These are phyloP conservation scores for Leishmania lainsoni DNA, from an alignment of 208 protist species.

Conservation along the genomic window DNA sequence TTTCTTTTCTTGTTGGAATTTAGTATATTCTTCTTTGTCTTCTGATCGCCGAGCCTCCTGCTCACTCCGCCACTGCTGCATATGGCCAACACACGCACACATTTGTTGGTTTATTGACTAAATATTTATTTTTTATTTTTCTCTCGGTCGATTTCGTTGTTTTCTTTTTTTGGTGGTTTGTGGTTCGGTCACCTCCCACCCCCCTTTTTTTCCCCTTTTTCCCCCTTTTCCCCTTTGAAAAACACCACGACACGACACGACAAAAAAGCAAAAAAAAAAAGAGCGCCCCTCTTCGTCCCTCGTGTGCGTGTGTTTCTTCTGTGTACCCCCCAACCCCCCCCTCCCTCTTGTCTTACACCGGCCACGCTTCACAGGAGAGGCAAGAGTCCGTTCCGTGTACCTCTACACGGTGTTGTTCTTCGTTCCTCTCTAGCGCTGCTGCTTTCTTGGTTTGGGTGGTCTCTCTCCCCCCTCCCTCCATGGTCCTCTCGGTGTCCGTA, in stretches of 20 bases:
- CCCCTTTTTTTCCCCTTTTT: too few species aligned
- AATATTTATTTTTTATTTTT: not conserved
- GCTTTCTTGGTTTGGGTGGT: not conserved
- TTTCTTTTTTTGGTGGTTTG: not conserved
- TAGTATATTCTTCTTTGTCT: not conserved
- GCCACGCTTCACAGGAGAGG: not conserved
- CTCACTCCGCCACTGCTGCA: not conserved
- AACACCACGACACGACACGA: not conserved
- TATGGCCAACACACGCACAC: not conserved
- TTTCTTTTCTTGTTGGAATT: not conserved
- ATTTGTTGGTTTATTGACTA: not conserved
- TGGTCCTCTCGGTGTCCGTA: not conserved
- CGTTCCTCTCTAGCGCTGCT: not conserved
- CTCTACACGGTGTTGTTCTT: not conserved
- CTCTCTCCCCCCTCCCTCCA: not conserved
- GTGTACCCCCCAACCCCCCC: not conserved
- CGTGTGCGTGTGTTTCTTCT: not conserved
- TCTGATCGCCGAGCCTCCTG: too few species aligned
- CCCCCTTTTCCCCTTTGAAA: not conserved
- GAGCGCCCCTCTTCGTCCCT: not conserved
- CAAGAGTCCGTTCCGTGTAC: not conserved
- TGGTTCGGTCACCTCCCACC: not conserved
- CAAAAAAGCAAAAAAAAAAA: too few species aligned
- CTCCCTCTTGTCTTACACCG: not conserved
- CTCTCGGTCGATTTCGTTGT: not conserved